These are phyloP conservation scores for Amanita pseudoporphyria DNA, from an alignment of 768 basidiomycete species.

Conservation along the genomic window DNA sequence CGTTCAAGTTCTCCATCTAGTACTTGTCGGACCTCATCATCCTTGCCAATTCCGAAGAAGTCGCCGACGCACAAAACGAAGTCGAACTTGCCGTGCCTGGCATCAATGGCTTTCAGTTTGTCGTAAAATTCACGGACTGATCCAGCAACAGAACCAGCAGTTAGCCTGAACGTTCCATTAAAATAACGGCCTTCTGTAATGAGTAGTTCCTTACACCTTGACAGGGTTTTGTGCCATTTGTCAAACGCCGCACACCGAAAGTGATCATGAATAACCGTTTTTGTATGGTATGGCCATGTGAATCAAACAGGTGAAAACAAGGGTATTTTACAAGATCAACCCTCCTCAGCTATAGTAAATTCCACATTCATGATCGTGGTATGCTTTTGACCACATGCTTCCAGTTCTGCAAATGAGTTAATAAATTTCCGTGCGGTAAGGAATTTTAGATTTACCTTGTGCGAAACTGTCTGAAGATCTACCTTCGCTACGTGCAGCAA, in stretches of 20 bases:
- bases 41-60: constrained; percentile 54
- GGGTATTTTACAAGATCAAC: neutral
- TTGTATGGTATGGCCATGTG: neutral
- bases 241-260: no score
- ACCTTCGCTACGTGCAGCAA: constrained; percentile 51
- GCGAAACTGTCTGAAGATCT: constrained; percentile 58
- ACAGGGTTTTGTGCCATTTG: constrained; percentile 1
- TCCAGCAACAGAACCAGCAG: constrained; percentile 75
- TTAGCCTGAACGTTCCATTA: constrained; percentile 32
- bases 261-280: neutral
- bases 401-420: constrained; percentile 32
- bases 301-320: neutral
- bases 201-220: constrained; percentile 6
- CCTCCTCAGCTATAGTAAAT: neutral
- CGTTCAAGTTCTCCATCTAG: constrained; percentile 63
- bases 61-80: constrained; percentile 75
- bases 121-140: constrained; percentile 64
- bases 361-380: constrained; percentile 13
- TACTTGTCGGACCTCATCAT: constrained; percentile 47
- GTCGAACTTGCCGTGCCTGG: constrained; percentile 91
- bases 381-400: constrained; percentile 36
- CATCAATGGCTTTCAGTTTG: constrained; percentile 78
- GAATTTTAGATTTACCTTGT: constrained; percentile 40
- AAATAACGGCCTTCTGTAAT: neutral
- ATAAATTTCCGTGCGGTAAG: neutral